Evolutionary conservation across 306 rosid genomes (phyloP), one percentile per base, ranked within the genome.

Genomic region (Bauhinia variegata): DNA sequence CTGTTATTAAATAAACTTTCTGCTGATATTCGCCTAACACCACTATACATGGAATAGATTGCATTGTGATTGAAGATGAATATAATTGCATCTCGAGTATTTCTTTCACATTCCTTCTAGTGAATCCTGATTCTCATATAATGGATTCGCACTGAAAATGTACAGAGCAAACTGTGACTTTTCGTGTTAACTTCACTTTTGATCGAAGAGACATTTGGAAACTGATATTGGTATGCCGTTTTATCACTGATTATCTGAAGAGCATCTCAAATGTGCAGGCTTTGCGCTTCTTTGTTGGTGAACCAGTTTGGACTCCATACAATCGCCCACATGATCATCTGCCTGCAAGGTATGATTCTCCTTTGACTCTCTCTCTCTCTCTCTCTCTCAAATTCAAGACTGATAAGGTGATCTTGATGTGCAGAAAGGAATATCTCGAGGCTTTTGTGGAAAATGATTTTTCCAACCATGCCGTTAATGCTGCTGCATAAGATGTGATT

Each of bases 251-350:
- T 18, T 4, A 9, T 14, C 32, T 4, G 42, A 15, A 17, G 17
- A 43, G 42, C 17, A 31, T 46, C 72, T 54, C 61, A 39, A 63
- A 48, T 44, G 47, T 80, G 75, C 83, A 95, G 99, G 99, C 97
- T 18, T 74, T 95, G 81, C 92, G 99, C 33, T 89, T 95, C 38
- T 95, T 95, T 58, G 80, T 90, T 71, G 99, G 99, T 11, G 97
- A 95, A 58, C 99, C 99, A 65, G 43, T 95, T 71, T 95, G 99
- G 99, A 95, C 99, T 67, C 99, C 97, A 44, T 84, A 65, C 79
- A 95, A 95, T 79, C 97, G 97, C 62, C 99, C 99, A 55, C 91
- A 95, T 37, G 97, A 95, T 54, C 87, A 95, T 80, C 96, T 95
- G 59, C 92, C 99, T 5, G 99, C 97, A 62, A 90, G 99, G 99